phyloP scores from a whole-genome alignment of 2,329 filamentous ascomycete genomes.

The Penicillium sp. region DNA sequence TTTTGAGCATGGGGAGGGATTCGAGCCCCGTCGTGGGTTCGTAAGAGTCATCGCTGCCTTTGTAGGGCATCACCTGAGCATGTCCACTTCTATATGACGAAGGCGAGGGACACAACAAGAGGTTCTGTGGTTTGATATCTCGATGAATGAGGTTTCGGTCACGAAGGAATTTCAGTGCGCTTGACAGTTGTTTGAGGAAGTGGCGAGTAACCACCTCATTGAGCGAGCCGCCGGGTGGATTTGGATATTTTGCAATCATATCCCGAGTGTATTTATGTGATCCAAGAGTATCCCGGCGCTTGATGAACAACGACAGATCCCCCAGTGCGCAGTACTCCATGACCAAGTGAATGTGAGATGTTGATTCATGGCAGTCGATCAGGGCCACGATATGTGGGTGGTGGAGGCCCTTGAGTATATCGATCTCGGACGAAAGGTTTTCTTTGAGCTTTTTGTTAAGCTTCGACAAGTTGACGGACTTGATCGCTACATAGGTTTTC shows the following conservation, averaged over 20 bases:
- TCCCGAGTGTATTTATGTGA: conserved; percentile 74
- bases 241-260: conserved; percentile 89
- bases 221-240: conserved; percentile 69
- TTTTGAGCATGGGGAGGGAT: conserved; percentile 88
- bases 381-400: conserved; percentile 96
- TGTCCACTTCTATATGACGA: conserved; percentile 57
- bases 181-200: conserved; percentile 88
- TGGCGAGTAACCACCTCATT: conserved; percentile 95
- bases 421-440: conserved; percentile 89
- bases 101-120: conserved; percentile 75
- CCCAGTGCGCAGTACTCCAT: conserved; percentile 98
- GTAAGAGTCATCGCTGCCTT: conserved; percentile 70
- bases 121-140: conserved; percentile 94
- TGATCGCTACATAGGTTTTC: conserved; percentile 81
- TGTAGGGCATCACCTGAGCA: conserved; percentile 59
- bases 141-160: conserved; percentile 83
- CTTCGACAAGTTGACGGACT: conserved; percentile 83
- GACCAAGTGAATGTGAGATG: conserved; percentile 83
- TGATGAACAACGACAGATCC: conserved; percentile 90
- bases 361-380: conserved; percentile 83
- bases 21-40: conserved; percentile 71
- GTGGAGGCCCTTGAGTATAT: conserved; percentile 84
- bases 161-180: conserved; percentile 80
- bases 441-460: conserved; percentile 94
- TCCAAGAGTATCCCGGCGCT: conserved; percentile 73